Percentiles rank a stretch among this genome's conserved stretches.
phyloP scores from a whole-genome alignment of 2,329 filamentous ascomycete species.

The Pseudopyrenochaeta lycopersici region DNA sequence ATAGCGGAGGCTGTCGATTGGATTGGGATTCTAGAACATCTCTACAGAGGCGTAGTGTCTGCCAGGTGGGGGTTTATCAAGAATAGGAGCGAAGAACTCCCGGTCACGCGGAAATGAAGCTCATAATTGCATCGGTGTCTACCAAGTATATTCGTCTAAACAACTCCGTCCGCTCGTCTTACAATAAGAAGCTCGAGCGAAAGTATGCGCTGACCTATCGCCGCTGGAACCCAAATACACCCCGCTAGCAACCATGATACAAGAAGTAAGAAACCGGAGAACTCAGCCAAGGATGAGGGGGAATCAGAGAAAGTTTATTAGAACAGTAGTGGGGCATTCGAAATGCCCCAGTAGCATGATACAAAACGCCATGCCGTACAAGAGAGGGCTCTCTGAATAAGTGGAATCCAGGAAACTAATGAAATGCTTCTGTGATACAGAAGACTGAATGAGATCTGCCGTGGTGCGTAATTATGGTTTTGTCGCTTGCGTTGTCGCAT shows the following conservation, averaged over 20 bases:
- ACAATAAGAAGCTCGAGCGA: background rate
- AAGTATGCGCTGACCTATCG: background rate
- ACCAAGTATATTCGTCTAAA: constrained; percentile 28
- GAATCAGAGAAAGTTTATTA: background rate
- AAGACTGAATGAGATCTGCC: background rate
- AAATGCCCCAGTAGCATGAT: background rate
- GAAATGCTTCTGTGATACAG: background rate
- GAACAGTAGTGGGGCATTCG: background rate
- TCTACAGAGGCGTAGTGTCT: no score
- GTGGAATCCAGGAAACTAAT: background rate
- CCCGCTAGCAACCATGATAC: constrained; percentile 15
- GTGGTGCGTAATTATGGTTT: background rate
- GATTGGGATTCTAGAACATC: background rate
- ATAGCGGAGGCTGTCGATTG: background rate
- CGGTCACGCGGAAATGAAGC: no score
- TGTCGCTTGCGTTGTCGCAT: background rate
- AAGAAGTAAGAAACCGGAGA: constrained; percentile 12
- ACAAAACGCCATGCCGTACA: constrained; percentile 7
- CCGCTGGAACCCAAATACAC: background rate
- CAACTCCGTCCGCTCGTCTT: constrained; percentile 2
- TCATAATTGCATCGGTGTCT: constrained; percentile 11
- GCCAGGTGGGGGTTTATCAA: no score
- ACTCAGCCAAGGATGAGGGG: background rate
- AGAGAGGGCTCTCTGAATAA: background rate
- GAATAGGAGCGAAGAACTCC: no score